These are phyloP conservation scores for Teratosphaeria viscida DNA, from an alignment of 2,329 filamentous ascomycete species.

Conservation along the genomic window DNA sequence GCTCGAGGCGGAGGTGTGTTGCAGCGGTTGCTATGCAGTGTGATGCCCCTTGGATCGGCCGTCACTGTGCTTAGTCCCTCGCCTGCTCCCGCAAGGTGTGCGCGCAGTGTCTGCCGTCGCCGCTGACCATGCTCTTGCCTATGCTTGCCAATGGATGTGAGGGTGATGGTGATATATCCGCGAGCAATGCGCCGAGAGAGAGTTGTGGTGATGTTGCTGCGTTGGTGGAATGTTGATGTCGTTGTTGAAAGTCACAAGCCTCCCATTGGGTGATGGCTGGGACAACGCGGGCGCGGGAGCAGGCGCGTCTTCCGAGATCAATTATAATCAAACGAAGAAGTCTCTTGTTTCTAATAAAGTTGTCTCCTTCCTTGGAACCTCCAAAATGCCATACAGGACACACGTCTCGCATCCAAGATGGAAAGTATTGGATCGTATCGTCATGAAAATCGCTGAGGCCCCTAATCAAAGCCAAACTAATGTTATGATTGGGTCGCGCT, in stretches of 20 bases:
- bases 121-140: neutral
- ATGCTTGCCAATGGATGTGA: neutral
- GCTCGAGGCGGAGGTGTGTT: slow-evolving; percentile 1
- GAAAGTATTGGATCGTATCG: neutral
- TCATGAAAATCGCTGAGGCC: neutral
- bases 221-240: neutral
- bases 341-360: neutral
- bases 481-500: neutral
- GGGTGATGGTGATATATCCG: neutral
- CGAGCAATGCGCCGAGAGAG: neutral
- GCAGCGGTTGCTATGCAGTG: slow-evolving; percentile 7
- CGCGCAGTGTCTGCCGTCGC: neutral
- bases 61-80: slow-evolving; percentile 1
- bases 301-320: neutral
- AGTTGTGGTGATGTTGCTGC: neutral
- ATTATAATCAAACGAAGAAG: neutral
- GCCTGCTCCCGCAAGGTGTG: neutral
- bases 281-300: neutral
- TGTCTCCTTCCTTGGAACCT: neutral
- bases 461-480: neutral
- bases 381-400: neutral
- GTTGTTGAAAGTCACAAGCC: neutral
- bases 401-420: neutral
- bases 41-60: slow-evolving; percentile 3
- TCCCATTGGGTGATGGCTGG: neutral